A percentile compares a stretch with the other conserved stretches of the same genome.
These are phyloP conservation scores for Aspergillus nidulans DNA, from an alignment of 495 filamentous ascomycete species.

Conservation along the genomic window DNA sequence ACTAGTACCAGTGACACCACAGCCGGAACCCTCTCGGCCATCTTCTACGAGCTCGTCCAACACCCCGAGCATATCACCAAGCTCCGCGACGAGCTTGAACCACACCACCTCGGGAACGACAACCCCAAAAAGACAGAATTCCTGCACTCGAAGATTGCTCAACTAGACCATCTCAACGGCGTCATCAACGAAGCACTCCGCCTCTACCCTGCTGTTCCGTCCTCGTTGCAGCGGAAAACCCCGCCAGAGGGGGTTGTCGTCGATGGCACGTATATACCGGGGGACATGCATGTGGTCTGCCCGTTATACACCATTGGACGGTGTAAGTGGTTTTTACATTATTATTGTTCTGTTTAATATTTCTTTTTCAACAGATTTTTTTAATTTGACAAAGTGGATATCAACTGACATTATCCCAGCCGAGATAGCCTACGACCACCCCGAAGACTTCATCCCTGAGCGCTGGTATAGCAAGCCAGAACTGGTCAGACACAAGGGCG, in stretches of 20 bases:
- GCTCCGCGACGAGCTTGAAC: constrained; percentile 19
- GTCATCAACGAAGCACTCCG: constrained; percentile 42
- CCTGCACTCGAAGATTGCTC: constrained; percentile 15
- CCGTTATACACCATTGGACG: constrained; percentile 29
- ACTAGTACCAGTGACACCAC: constrained; percentile 46
- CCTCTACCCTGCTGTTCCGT: constrained; percentile 23
- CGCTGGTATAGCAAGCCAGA: constrained; percentile 48
- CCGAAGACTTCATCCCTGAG: constrained; percentile 48
- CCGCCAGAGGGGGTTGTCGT: constrained; percentile 44
- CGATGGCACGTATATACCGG: constrained; percentile 42
- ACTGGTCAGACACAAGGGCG: constrained; percentile 40
- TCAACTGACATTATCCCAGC: too few species aligned
- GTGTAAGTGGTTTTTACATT: constrained; percentile 16
- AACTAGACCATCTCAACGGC: constrained; percentile 34
- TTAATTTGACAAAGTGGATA: too few species aligned
- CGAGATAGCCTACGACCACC: constrained; percentile 29
- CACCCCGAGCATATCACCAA: constrained; percentile 33
- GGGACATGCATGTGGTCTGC: constrained; percentile 31
- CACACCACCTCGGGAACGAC: constrained; percentile 4
- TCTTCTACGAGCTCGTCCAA: constrained; percentile 42
- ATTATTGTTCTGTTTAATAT: neutral
- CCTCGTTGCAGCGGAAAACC: constrained; percentile 33
- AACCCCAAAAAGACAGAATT: constrained; percentile 10
- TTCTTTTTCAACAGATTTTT: too few species aligned
- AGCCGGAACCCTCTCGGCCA: constrained; percentile 45